Base-by-base conservation (phyloP, 179 eudicot genomes). In the Monotropa hypopitys region DNA sequence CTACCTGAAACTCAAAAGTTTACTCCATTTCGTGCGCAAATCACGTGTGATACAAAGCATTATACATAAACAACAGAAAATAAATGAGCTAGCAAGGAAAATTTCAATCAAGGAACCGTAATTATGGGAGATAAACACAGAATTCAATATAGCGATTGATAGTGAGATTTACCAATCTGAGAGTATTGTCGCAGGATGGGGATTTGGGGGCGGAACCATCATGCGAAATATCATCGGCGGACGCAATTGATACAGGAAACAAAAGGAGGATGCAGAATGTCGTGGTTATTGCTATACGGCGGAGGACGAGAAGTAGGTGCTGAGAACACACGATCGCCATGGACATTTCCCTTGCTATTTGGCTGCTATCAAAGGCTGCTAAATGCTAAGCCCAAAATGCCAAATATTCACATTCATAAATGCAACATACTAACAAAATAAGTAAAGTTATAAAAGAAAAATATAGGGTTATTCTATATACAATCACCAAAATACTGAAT, bases 171-270 rank as follows among this genome's bases (percentile, higher is more conserved):
- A 87, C 89, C 89, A 80, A 77, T 32, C 79, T 71, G 50, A 78
- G 50, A 30, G 68, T 65, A 59, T 77, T 77, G 79, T 70, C 51
- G 84, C 89, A 87, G 9, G 79, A 77, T 33, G 80, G 76, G 76
- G 80, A 71, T 15, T 67, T 79, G 54, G 78, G 82, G 57, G 69
- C 46, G 45, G 74, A 30, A 20, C 51, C 59, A 49, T 51, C 20
- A 51, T 77, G 63, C 38, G 71, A 20, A 18, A 74, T 38, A 49
- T 81, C 81, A 50, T 61, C 50, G 26, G 79, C 83, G 8, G 84
- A 62, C 26, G 45, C 18, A 46, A 65, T 23, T 13, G 76, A 72
- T 61, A 49, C 23, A 8, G 77, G 32, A 13, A 61, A 59, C 51
- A 46, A 26, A 0, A 77, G 32, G 63, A 79, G 59, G 18, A 73